Conservation (phyloP, 2,329 filamentous ascomycete genomes). For the Penicillium sp. region DNA sequence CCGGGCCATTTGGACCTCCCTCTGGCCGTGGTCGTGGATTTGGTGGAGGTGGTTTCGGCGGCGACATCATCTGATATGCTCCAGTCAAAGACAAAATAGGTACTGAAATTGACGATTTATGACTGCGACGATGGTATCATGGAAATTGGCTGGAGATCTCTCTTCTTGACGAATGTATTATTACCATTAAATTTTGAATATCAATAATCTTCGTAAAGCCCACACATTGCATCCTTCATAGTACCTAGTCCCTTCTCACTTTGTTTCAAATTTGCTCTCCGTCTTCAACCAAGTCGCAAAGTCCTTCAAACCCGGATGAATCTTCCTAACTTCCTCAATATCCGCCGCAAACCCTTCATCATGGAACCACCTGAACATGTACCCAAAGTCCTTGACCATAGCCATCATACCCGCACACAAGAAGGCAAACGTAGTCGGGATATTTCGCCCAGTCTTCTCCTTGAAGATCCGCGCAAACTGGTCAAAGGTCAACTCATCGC, state of each 20-base stretch:
- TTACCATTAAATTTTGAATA: not conserved
- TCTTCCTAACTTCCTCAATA: slow-evolving; percentile 6
- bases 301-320: slow-evolving; percentile 9
- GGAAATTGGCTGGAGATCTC: not conserved
- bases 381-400: slow-evolving; percentile 46
- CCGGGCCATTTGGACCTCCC: slow-evolving; percentile 65
- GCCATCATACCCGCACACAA: slow-evolving; percentile 46
- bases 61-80: slow-evolving; percentile 41
- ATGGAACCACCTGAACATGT: slow-evolving; percentile 57
- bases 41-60: slow-evolving; percentile 49
- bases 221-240: not conserved
- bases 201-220: not conserved
- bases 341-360: slow-evolving; percentile 20
- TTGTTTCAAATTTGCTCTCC: slow-evolving; percentile 6
- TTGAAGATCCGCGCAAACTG: slow-evolving; percentile 51
- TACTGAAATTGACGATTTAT: not conserved
- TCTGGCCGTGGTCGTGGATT: slow-evolving; percentile 45
- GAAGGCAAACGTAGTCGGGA: slow-evolving; percentile 47
- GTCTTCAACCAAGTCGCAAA: slow-evolving; percentile 13
- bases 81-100: not conserved
- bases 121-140: not conserved
- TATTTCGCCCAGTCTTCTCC: slow-evolving; percentile 46
- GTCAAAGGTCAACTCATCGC: slow-evolving; percentile 54
- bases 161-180: slow-evolving; percentile 5
- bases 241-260: not conserved